Percentiles rank a stretch among this genome's conserved stretches.
phyloP scores from a whole-genome alignment of 2,329 filamentous ascomycete genomes.

The Colletotrichum magnum region DNA sequence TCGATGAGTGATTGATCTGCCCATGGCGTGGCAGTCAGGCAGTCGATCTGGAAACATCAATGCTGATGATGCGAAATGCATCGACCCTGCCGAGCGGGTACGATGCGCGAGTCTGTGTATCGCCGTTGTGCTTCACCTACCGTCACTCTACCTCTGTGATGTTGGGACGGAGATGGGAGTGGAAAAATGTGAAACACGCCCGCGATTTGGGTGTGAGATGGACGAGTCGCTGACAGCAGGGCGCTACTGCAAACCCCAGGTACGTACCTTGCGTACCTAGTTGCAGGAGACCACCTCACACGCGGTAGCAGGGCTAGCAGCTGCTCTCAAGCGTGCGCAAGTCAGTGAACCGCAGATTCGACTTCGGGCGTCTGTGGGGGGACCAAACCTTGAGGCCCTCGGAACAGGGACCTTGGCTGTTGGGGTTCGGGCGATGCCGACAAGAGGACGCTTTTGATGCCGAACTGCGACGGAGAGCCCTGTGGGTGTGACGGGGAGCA shows the following conservation, averaged over 20 bases:
- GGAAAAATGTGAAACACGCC: constrained; percentile 32
- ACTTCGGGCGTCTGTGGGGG: constrained; percentile 14
- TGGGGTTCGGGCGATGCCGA: constrained; percentile 34
- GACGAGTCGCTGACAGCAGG: constrained; percentile 35
- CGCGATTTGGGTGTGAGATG: constrained; percentile 25
- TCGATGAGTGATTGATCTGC: constrained; percentile 12
- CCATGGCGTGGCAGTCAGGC: constrained; percentile 1
- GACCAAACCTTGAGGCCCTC: constrained; percentile 3
- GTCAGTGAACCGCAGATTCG: constrained; percentile 17
- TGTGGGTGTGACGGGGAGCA: not conserved
- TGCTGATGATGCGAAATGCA: constrained; percentile 22
- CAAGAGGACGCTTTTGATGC: constrained; percentile 8
- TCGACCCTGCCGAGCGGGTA: constrained; percentile 9
- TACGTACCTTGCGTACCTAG: not conserved
- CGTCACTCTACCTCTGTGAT: not conserved
- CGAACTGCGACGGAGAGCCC: constrained; percentile 10
- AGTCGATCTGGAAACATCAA: constrained; percentile 32
- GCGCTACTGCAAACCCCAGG: constrained; percentile 21
- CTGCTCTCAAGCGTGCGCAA: not conserved
- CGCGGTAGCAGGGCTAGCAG: constrained; percentile 7
- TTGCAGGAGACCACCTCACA: not conserved
- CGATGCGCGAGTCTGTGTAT: constrained; percentile 21
- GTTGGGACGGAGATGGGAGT: constrained; percentile 23
- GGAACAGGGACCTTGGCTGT: constrained; percentile 27
- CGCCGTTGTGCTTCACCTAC: constrained; percentile 4